Evolutionary conservation across 495 filamentous ascomycete genomes (phyloP).

Genomic region (Venustampulla echinocandica): DNA sequence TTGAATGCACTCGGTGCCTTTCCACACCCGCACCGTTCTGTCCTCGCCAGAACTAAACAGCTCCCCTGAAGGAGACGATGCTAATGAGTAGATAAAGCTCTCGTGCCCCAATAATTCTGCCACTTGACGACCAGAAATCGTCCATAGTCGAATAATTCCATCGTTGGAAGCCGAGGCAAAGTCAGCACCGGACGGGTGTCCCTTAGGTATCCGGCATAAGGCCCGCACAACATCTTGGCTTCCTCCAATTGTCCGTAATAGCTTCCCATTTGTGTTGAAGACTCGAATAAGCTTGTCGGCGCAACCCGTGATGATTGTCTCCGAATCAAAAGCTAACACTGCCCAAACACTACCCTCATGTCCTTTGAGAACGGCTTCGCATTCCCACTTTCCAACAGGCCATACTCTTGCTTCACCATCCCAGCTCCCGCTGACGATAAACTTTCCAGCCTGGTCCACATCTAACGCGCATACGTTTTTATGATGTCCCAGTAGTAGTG

Average conservation of each 20-base stretch:
- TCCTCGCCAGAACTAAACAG: slow-evolving; percentile 90
- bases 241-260: slow-evolving; percentile 59
- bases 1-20: slow-evolving; percentile 71
- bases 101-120: slow-evolving; percentile 79
- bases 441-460: slow-evolving; percentile 55
- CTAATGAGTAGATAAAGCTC: slow-evolving; percentile 88
- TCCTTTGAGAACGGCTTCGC: slow-evolving; percentile 58
- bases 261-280: slow-evolving; percentile 58
- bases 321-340: slow-evolving; percentile 71
- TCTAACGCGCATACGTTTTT: slow-evolving; percentile 85
- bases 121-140: slow-evolving; percentile 60
- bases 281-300: slow-evolving; percentile 85
- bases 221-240: slow-evolving; percentile 75
- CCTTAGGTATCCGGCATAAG: slow-evolving; percentile 68
- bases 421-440: slow-evolving; percentile 91
- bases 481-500: slow-evolving; percentile 75
- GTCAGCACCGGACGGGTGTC: slow-evolving; percentile 69
- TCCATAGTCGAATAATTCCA: slow-evolving; percentile 77
- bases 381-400: slow-evolving; percentile 68
- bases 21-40: slow-evolving; percentile 84
- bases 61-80: slow-evolving; percentile 69
- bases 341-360: slow-evolving; percentile 83
- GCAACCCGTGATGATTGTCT: slow-evolving; percentile 81
- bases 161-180: slow-evolving; percentile 89
- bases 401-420: slow-evolving; percentile 78